A percentile compares a stretch with the other conserved stretches of the same genome.
Conservation (phyloP, 2,329 filamentous ascomycete species). For the Arachnomyces sp. region DNA sequence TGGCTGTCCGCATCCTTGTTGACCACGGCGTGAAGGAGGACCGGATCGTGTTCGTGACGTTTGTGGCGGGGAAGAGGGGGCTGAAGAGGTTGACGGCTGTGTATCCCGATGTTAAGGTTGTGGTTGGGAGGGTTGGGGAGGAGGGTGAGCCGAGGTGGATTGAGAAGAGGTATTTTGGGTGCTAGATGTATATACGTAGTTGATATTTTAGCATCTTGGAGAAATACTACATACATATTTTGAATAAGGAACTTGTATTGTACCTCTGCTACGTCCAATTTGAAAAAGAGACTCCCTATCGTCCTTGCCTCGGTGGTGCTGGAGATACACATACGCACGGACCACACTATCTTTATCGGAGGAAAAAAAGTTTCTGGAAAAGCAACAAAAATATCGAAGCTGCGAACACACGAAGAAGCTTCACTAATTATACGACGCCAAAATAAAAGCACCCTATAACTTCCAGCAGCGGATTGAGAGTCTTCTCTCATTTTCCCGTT, state of each 20-base stretch:
- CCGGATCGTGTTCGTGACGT: constrained; percentile 85
- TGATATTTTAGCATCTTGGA: background rate
- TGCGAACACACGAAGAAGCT: constrained; percentile 1
- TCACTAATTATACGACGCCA: background rate
- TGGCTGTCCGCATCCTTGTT: constrained; percentile 92
- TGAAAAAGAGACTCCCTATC: no score
- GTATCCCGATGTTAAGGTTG: constrained; percentile 78
- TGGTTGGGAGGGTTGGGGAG: constrained; percentile 71
- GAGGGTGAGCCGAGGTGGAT: constrained; percentile 85
- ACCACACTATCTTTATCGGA: constrained; percentile 11
- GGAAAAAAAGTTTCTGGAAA: constrained; percentile 14
- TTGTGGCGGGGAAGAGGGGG: constrained; percentile 76
- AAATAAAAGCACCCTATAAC: constrained; percentile 15
- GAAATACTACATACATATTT: constrained; percentile 6
- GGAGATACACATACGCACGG: constrained; percentile 3
- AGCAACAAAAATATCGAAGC: no score
- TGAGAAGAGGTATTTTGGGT: constrained; percentile 83
- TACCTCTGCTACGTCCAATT: no score
- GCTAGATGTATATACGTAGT: constrained; percentile 38
- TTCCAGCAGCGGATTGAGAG: no score
- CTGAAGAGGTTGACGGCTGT: constrained; percentile 79
- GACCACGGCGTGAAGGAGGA: constrained; percentile 84
- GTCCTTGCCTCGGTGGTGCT: no score
- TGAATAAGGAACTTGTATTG: no score
- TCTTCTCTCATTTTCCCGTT: no score